These are phyloP conservation scores for Sugiyamaella sp. DNA, from an alignment of 1,139 yeast genomes.

Conservation along the genomic window DNA sequence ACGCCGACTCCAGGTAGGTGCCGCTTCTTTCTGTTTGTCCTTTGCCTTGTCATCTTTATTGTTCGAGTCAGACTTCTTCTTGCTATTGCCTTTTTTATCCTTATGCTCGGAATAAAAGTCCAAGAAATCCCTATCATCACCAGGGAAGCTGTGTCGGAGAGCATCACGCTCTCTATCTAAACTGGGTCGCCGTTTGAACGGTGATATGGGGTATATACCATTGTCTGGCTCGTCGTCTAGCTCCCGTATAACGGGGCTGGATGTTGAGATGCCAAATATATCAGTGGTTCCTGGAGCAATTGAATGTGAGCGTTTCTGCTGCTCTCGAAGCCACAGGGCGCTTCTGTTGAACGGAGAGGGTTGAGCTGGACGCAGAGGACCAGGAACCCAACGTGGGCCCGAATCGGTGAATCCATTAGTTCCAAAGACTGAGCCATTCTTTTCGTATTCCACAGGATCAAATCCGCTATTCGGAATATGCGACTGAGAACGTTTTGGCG, in stretches of 20 bases:
- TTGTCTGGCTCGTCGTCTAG: constrained; percentile 9
- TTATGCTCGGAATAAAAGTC: not conserved
- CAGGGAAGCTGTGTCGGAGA: not conserved
- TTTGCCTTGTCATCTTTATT: constrained; percentile 1
- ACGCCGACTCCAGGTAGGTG: constrained; percentile 9
- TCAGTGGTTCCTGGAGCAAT: constrained; percentile 7
- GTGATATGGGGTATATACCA: constrained; percentile 1
- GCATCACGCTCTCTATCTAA: not conserved
- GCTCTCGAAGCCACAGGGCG: constrained; percentile 11
- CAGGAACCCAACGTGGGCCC: constrained; percentile 8
- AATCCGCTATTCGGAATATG: constrained; percentile 8
- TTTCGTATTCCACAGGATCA: constrained; percentile 12
- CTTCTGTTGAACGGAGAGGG: constrained; percentile 1
- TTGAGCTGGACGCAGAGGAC: constrained; percentile 13
- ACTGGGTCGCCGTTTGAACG: constrained; percentile 5
- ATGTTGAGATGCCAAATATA: constrained; percentile 15
- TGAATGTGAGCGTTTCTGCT: constrained; percentile 5
- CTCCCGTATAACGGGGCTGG: constrained; percentile 14
- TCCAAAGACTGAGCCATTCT: constrained; percentile 16
- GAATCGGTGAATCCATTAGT: not conserved
- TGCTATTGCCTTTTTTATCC: not conserved
- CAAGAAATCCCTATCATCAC: constrained; percentile 1
- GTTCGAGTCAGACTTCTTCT: not conserved
- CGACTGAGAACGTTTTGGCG: not conserved
- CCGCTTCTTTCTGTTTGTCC: constrained; percentile 6